These are phyloP conservation scores for Thraustochytrium striatum DNA, from an alignment of 352 stramenopile species.

Conservation along the genomic window DNA sequence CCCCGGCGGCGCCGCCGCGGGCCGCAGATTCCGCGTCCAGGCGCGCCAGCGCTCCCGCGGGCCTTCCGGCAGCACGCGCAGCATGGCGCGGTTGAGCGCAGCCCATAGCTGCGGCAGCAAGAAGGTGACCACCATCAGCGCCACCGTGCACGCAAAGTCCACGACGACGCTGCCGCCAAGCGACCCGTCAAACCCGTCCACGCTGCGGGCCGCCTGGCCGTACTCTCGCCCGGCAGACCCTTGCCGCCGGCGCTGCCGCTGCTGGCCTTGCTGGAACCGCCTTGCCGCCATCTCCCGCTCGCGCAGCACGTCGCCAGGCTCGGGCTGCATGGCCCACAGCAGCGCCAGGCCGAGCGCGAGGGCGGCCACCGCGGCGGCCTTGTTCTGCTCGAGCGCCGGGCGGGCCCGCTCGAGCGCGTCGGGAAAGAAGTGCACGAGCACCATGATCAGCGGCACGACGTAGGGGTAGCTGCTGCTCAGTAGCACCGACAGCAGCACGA, in stretches of 20 bases:
- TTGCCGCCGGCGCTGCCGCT: neutral
- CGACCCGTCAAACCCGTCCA: conserved; percentile 17
- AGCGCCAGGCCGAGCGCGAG: neutral
- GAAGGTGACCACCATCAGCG: conserved; percentile 18
- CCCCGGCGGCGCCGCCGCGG: neutral
- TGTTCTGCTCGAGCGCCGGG: neutral
- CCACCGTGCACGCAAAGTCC: conserved; percentile 12
- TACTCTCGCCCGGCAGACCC: neutral
- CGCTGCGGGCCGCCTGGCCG: neutral
- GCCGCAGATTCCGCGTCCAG: neutral
- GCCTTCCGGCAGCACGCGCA: conserved; percentile 14
- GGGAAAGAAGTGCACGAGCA: conserved; percentile 22
- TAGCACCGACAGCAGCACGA: conserved; percentile 13
- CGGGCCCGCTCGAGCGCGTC: neutral
- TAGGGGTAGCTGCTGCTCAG: neutral
- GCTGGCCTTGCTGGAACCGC: neutral
- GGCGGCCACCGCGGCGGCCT: neutral
- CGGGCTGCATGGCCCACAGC: too few relatives aligned
- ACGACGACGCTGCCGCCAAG: conserved; percentile 9
- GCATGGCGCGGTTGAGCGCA: neutral
- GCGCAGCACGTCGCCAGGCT: neutral
- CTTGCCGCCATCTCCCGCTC: too few relatives aligned
- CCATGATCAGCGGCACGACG: neutral
- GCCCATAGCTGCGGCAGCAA: conserved; percentile 26
- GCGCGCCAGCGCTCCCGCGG: neutral